Base-by-base conservation (phyloP, 164 flowering plant species). In the grape (Vitis vinifera) region DNA sequence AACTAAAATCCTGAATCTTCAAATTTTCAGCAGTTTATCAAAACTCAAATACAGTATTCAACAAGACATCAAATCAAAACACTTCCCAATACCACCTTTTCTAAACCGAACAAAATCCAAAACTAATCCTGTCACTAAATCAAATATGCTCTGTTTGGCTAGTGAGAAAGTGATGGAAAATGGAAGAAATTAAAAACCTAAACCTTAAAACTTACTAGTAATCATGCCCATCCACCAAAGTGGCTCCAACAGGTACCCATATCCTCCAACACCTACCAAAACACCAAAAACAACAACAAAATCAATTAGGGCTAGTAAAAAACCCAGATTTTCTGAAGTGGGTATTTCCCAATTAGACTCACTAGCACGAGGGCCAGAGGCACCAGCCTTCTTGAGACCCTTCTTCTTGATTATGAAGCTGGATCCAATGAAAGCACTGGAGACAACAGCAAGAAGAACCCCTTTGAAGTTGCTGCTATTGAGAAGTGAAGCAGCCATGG, bases 201-300 rank as follows among this genome's bases (percentile, higher is more conserved):
- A 50, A 37, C 44, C 44, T 37, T 3, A 37, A 57, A 56, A 83
- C 98, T 88, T 83, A 94, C 98, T 92, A 31, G 93, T 87, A 1
- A 87, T 59, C 98, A 94, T 94, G 71, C 98, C 98, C 6, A 85
- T 68, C 98, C 98, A 94, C 98, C 98, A 94, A n/a, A 94, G 90
- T 5, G 98, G 98, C 86, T 94, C 88, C 55, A 80, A 65, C 78
- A 94, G 64, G 71, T 94, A 94, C 9, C 89, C 88, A 70, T 94
- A 94, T 48, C 98, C 97, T 27, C 98, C 97, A 47, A 72, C 76
- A 73, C 93, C 98, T 94, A 63, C 63, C 76, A 60, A 27, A 23
- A 71, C 44, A 37, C 7, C 44, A 37, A 37, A 37, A 37, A 37
- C 44, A 37, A 4, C 44, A 37, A 37, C 4, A 37, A 37, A 37